phyloP scores from a whole-genome alignment of 495 filamentous ascomycete genomes.

The Polyplosphaeria fusca region DNA sequence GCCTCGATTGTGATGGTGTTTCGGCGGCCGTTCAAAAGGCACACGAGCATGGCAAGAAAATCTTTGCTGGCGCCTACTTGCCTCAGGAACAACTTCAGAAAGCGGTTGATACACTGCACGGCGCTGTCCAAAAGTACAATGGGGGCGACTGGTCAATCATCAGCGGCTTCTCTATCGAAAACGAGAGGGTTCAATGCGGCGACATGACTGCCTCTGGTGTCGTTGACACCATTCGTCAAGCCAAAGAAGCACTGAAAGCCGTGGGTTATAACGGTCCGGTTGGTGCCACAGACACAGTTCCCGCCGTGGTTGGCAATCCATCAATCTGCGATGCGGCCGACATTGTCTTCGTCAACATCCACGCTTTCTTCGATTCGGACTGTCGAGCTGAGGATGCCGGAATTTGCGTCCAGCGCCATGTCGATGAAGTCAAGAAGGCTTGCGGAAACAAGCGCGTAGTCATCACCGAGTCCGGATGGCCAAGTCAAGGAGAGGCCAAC shows the following conservation, averaged over 20 bases:
- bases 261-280: slow-evolving; percentile 71
- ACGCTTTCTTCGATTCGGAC: slow-evolving; percentile 76
- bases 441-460: slow-evolving; percentile 56
- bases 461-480: slow-evolving; percentile 85
- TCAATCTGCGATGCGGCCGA: slow-evolving; percentile 70
- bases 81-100: slow-evolving; percentile 51
- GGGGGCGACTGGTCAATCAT: slow-evolving; percentile 60
- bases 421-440: slow-evolving; percentile 51
- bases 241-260: slow-evolving; percentile 54
- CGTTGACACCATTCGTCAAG: slow-evolving; percentile 52
- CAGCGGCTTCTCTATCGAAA: slow-evolving; percentile 72
- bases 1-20: slow-evolving; percentile 73
- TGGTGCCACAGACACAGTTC: slow-evolving; percentile 75
- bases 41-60: slow-evolving; percentile 54
- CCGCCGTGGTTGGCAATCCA: slow-evolving; percentile 61
- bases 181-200: slow-evolving; percentile 71
- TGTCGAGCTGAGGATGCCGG: slow-evolving; percentile 59
- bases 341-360: slow-evolving; percentile 75
- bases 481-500: slow-evolving; percentile 61
- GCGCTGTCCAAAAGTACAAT: slow-evolving; percentile 46
- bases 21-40: slow-evolving; percentile 57
- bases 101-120: slow-evolving; percentile 50
- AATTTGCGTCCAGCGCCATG: slow-evolving; percentile 55
- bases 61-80: slow-evolving; percentile 70
- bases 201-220: slow-evolving; percentile 49